phyloP scores from a whole-genome alignment of 768 basidiomycete genomes.

The Serendipita sp. region DNA sequence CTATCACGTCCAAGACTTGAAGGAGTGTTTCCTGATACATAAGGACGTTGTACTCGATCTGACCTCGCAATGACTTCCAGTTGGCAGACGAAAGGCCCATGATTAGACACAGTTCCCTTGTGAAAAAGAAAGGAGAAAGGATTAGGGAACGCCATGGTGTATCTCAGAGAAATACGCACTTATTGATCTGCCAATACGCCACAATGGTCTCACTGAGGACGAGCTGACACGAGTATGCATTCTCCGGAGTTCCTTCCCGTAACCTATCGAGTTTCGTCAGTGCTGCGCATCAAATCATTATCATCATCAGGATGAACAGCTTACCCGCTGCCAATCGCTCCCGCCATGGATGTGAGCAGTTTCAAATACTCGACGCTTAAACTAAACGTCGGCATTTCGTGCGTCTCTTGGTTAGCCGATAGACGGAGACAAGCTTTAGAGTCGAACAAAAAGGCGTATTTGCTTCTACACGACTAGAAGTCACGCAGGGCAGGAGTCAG shows the following conservation, averaged over 20 bases:
- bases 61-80: not conserved
- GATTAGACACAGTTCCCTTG: not conserved
- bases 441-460: slow-evolving; percentile 4
- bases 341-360: not conserved
- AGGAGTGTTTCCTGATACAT: not conserved
- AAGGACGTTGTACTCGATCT: slow-evolving; percentile 2
- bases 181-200: slow-evolving; percentile 2
- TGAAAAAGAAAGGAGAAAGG: not conserved
- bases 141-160: not conserved
- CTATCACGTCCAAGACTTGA: not conserved
- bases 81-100: not conserved
- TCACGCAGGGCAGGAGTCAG: no score
- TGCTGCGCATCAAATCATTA: not conserved
- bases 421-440: not conserved
- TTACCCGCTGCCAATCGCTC: not conserved
- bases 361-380: slow-evolving; percentile 5
- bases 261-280: not conserved
- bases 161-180: not conserved
- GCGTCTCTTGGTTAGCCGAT: slow-evolving; percentile 6
- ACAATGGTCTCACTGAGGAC: not conserved
- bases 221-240: not conserved
- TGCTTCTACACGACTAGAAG: not conserved
- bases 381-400: slow-evolving; percentile 5
- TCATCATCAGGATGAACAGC: no score
- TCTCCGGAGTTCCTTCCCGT: not conserved